These are phyloP conservation scores for Halenospora varia DNA, from an alignment of 495 filamentous ascomycete genomes.

Conservation along the genomic window DNA sequence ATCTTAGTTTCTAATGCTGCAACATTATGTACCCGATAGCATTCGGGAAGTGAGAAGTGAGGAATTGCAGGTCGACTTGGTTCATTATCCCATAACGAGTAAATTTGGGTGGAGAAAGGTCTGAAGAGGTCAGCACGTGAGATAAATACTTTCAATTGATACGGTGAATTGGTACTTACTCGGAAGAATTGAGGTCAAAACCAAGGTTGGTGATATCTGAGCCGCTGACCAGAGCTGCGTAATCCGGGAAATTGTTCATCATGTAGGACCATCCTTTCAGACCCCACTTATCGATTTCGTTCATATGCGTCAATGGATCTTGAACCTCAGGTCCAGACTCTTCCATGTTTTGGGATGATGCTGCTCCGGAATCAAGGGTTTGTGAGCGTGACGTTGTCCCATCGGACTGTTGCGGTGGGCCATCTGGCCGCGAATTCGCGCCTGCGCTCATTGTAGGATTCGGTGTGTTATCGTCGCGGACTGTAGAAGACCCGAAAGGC, in stretches of 20 bases:
- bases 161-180: conserved; percentile 57
- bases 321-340: conserved; percentile 39
- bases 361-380: conserved; percentile 41
- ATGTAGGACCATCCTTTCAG: conserved; percentile 73
- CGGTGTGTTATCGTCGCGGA: conserved; percentile 9
- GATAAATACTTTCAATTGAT: too few species aligned
- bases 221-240: conserved; percentile 68
- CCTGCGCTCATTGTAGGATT: conserved; percentile 10
- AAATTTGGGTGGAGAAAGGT: conserved; percentile 42
- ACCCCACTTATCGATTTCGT: conserved; percentile 74
- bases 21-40: conserved; percentile 85
- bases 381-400: conserved; percentile 16
- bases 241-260: conserved; percentile 75
- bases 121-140: too few species aligned
- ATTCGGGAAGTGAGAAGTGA: conserved; percentile 73
- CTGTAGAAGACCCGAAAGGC: conserved; percentile 12
- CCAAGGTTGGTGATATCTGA: conserved; percentile 75
- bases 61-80: conserved; percentile 70
- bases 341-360: conserved; percentile 35
- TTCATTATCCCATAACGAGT: conserved; percentile 65
- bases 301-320: conserved; percentile 70
- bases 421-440: conserved; percentile 27
- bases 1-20: conserved; percentile 76
- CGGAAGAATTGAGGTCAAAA: conserved; percentile 72
- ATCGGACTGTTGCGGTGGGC: conserved; percentile 11